Evolutionary conservation across 2,329 filamentous ascomycete species (phyloP), one percentile per base, ranked within the genome.

Genomic region (Ciborinia camelliae): DNA sequence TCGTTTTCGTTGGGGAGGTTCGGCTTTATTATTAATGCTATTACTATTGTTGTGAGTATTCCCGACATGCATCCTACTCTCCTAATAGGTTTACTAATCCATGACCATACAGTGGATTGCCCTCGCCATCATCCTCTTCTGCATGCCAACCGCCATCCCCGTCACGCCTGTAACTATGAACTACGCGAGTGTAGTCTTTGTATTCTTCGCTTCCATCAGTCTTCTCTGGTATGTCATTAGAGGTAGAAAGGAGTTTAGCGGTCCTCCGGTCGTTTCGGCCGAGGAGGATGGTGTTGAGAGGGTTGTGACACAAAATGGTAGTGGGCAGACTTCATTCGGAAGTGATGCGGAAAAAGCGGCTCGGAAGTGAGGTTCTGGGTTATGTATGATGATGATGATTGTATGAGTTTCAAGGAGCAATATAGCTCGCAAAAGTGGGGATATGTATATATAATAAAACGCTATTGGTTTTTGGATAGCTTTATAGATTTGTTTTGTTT

Each of bases 111-210:
- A 64, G 47, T 93, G 90, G 90, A 91, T 92, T 65, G 75, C 79
- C 39, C 80, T 93, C 23, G 84, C 89, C 1, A 82, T 91, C 20
- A 82, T 90, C 64, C 78, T 93, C 52, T 93, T 92, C 79, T 92
- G 88, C 74, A 90, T 93, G 88, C 90, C 86, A 2, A 82, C 85
- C 7, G 81, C 82, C 3, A 74, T 89, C 12, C 83, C 85, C 0
- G 85, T 88, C 3, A 78, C 80, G 14, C 74, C 85, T 4, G 75
- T 74, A 15, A 79, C 77, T 23, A 89, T 89, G 86, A 89, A 89
- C 75, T 89, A 89, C 72, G 86, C 86, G 2, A 85, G 82, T 23
- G 86, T 85, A 9, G 87, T 89, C 7, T 89, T 89, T 75, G 81
- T 83, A 4, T 85, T 82, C 0, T 89, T 89, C 65, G 86, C 81